These are phyloP conservation scores for Eucalyptus microcorys DNA, from an alignment of 345 rosid genomes.

Conservation along the genomic window DNA sequence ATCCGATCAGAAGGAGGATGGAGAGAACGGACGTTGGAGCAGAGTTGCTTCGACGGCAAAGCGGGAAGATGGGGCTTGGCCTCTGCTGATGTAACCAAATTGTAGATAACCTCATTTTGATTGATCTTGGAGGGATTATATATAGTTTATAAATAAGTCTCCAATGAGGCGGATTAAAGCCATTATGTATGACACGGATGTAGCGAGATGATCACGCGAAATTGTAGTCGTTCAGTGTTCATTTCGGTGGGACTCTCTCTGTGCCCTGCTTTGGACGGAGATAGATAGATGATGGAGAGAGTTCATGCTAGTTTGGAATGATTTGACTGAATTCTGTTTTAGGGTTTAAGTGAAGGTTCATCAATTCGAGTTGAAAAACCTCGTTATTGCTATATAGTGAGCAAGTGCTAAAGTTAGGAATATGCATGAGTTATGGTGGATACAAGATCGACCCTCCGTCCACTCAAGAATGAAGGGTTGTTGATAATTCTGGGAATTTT, in stretches of 20 bases:
- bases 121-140: not conserved
- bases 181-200: not conserved
- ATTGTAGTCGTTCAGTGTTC: not conserved
- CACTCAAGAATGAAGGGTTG: not conserved
- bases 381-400: not conserved
- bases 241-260: not conserved
- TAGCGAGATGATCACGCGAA: not conserved
- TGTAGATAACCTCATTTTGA: not conserved
- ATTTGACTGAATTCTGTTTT: not conserved
- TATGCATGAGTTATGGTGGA: not conserved
- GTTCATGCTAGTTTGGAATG: not conserved
- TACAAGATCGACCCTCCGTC: not conserved
- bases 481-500: not conserved
- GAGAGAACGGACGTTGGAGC: not conserved
- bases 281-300: not conserved
- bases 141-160: not conserved
- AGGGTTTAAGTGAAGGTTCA: not conserved
- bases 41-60: not conserved
- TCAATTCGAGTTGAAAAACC: not conserved
- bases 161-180: not conserved
- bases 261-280: not conserved
- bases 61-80: not conserved
- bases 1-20: not conserved
- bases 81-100: not conserved
- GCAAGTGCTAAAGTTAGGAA: not conserved